phyloP scores from a whole-genome alignment of 805 yeast species.

The Lipomyces oligophaga region DNA sequence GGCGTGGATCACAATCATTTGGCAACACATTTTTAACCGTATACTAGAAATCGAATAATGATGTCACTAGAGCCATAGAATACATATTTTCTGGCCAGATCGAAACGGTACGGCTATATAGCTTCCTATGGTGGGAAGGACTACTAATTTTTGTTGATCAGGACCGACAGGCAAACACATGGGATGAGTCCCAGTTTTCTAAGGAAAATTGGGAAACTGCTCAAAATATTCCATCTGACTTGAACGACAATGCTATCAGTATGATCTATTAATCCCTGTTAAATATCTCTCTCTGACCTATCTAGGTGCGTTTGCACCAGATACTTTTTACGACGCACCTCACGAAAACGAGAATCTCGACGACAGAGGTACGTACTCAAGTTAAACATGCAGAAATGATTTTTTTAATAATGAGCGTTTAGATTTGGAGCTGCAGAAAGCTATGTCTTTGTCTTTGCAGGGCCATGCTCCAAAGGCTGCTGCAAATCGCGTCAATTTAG shows the following conservation, averaged over 20 bases:
- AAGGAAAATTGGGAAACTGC: constrained; percentile 7
- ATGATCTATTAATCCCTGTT: neutral
- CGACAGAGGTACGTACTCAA: constrained; percentile 7
- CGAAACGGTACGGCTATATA: constrained; percentile 12
- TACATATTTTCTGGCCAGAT: constrained; percentile 31
- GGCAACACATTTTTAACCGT: too few relatives aligned
- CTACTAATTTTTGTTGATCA: neutral
- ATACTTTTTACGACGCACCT: constrained; percentile 18
- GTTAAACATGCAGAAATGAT: neutral
- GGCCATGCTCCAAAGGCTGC: constrained; percentile 13
- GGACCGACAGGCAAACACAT: constrained; percentile 9
- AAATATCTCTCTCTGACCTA: neutral
- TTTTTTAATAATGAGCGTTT: too few relatives aligned
- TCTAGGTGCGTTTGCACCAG: constrained; percentile 20
- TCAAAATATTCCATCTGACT: neutral
- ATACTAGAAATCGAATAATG: constrained; percentile 28
- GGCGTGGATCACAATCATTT: neutral
- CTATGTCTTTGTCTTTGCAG: constrained; percentile 27
- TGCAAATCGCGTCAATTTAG: constrained; percentile 5
- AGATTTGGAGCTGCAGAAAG: constrained; percentile 22
- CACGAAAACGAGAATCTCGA: constrained; percentile 6
- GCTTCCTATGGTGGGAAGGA: neutral
- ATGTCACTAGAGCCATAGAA: constrained; percentile 34
- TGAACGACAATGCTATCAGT: constrained; percentile 13
- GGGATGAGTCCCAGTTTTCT: constrained; percentile 13